Conservation (phyloP, 495 filamentous ascomycete species). For the Schizothecium vesticola region DNA sequence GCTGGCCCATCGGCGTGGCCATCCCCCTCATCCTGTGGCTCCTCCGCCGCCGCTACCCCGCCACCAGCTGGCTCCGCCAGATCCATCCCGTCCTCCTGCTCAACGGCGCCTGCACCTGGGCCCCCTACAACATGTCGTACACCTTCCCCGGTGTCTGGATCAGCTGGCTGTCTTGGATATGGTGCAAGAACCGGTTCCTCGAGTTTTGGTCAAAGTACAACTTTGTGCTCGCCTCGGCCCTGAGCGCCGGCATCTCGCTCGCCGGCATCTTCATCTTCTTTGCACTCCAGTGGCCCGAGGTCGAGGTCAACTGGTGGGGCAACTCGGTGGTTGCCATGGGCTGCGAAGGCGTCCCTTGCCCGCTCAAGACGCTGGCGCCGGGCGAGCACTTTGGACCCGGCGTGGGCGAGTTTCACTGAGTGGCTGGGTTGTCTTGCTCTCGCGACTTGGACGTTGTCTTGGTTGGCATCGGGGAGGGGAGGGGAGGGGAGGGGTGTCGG, state of each 20-base stretch:
- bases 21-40: slow-evolving; percentile 25
- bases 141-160: slow-evolving; percentile 30
- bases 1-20: slow-evolving; percentile 33
- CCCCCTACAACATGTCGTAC: slow-evolving; percentile 34
- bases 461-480: neutral
- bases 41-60: slow-evolving; percentile 19
- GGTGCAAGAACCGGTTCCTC: slow-evolving; percentile 30
- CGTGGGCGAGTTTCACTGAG: slow-evolving; percentile 28
- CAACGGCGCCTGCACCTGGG: slow-evolving; percentile 28
- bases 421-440: neutral
- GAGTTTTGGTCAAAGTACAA: slow-evolving; percentile 25
- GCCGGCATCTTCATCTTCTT: slow-evolving; percentile 38
- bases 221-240: slow-evolving; percentile 34
- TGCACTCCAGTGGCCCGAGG: slow-evolving; percentile 23
- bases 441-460: neutral
- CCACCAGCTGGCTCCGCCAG: slow-evolving; percentile 27
- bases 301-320: slow-evolving; percentile 33
- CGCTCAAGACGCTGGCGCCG: slow-evolving; percentile 18
- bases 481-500: neutral
- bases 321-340: slow-evolving; percentile 27
- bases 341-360: slow-evolving; percentile 29
- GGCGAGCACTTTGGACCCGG: slow-evolving; percentile 36
- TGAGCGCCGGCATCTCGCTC: slow-evolving; percentile 31
- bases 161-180: slow-evolving; percentile 35
- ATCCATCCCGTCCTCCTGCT: slow-evolving; percentile 34